A percentile compares a stretch with the other conserved stretches of the same genome.
Evolutionary conservation across 345 rosid species (phyloP).

Genomic region (Balakata baccata): DNA sequence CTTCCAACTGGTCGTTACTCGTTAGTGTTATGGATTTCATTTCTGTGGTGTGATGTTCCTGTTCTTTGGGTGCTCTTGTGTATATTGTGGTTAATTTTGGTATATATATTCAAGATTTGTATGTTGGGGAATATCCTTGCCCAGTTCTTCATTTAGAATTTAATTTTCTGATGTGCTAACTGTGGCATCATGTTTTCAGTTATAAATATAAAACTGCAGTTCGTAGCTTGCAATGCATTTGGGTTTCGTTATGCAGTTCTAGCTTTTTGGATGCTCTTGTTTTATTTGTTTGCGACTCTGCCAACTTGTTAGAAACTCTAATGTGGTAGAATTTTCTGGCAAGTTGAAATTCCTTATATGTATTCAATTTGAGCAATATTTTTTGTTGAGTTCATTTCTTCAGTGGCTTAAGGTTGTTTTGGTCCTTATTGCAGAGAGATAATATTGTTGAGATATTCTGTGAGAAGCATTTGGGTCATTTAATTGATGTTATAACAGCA

Average conservation of each 20-base stretch:
- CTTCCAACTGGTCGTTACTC: neutral
- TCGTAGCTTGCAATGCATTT: neutral
- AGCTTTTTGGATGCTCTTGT: conserved; percentile 17
- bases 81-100: neutral
- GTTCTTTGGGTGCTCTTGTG: neutral
- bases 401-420: neutral
- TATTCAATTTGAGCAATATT: too few species aligned
- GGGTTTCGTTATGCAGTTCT: conserved; percentile 15
- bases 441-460: conserved; percentile 80
- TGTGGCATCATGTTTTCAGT: conserved; percentile 9
- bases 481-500: conserved; percentile 78
- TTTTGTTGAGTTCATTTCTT: neutral
- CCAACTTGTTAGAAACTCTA: too few species aligned
- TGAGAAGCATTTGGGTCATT: conserved; percentile 85
- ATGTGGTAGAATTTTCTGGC: too few species aligned
- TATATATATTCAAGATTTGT: neutral
- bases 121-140: neutral
- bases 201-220: neutral
- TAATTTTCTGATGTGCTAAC: neutral
- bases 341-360: too few species aligned
- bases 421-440: conserved; percentile 66
- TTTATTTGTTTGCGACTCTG: neutral
- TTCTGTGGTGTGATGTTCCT: neutral
- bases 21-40: neutral
- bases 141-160: neutral